Evolutionary conservation across 75 land plant genomes (phyloP).

Genomic region (Pseudotsuga menziesii): DNA sequence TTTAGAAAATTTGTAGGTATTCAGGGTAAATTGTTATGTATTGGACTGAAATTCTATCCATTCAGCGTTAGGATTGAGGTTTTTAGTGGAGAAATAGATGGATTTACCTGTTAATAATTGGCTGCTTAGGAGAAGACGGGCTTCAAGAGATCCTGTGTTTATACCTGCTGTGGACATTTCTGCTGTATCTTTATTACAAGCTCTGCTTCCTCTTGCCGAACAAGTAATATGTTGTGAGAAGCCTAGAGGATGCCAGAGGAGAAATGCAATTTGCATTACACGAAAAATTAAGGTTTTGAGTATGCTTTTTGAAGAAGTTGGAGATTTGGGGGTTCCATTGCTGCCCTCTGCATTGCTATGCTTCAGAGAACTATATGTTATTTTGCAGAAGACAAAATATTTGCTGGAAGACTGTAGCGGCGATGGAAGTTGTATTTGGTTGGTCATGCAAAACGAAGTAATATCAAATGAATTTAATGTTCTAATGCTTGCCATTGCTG

Average conservation of each 20-base stretch:
- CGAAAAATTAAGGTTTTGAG: constrained; percentile 44
- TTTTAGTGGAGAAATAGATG: too few relatives aligned
- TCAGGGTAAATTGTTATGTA: too few relatives aligned
- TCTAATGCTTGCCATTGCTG: constrained; percentile 33
- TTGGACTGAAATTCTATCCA: too few relatives aligned
- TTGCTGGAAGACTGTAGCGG: constrained; percentile 50
- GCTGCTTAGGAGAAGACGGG: not conserved
- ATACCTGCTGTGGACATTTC: not conserved
- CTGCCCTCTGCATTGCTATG: constrained; percentile 35
- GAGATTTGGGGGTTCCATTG: constrained; percentile 21
- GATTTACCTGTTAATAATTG: too few relatives aligned
- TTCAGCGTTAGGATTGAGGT: too few relatives aligned
- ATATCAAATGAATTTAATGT: constrained; percentile 38
- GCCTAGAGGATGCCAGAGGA: constrained; percentile 22
- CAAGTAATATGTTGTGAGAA: not conserved
- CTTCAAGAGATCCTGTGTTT: not conserved
- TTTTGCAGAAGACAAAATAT: constrained; percentile 41
- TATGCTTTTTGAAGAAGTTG: constrained; percentile 56
- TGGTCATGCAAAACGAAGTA: constrained; percentile 35
- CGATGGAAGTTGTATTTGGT: constrained; percentile 44
- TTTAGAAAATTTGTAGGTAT: too few relatives aligned
- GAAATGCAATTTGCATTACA: constrained; percentile 30
- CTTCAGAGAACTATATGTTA: constrained; percentile 64
- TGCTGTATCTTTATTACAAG: constrained; percentile 1
- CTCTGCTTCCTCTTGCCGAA: not conserved